These are phyloP conservation scores for Penicillium nucicola DNA, from an alignment of 495 filamentous ascomycete genomes.

Conservation along the genomic window DNA sequence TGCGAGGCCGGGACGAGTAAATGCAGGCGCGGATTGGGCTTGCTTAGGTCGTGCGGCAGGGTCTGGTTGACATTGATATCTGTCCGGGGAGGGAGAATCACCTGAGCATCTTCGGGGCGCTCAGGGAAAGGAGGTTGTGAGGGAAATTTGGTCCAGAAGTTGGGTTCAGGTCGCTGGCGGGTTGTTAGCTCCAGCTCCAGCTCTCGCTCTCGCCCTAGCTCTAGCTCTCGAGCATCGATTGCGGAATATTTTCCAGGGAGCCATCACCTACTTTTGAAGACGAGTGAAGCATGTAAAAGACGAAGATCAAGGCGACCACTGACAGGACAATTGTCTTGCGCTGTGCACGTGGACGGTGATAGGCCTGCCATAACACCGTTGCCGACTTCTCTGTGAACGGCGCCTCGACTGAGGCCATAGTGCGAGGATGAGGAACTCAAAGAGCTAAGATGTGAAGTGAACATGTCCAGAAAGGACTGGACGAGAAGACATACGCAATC, in stretches of 20 bases:
- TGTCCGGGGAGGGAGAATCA: conserved; percentile 21
- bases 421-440: conserved; percentile 5
- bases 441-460: background rate
- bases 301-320: conserved; percentile 21
- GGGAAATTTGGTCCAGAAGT: conserved; percentile 39
- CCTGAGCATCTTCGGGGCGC: conserved; percentile 34
- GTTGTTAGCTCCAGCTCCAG: conserved; percentile 12
- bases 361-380: conserved; percentile 25
- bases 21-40: conserved; percentile 57
- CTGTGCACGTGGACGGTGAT: conserved; percentile 30
- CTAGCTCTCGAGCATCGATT: background rate
- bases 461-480: conserved; percentile 12
- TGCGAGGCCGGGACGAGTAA: conserved; percentile 53
- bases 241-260: background rate
- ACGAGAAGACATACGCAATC: conserved; percentile 22
- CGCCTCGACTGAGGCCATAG: conserved; percentile 30
- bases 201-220: background rate
- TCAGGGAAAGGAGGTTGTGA: conserved; percentile 32
- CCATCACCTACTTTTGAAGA: conserved; percentile 19
- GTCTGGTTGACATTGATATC: conserved; percentile 22
- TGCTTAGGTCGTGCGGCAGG: conserved; percentile 36
- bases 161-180: conserved; percentile 21
- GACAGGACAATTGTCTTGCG: conserved; percentile 23
- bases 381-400: conserved; percentile 23
- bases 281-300: conserved; percentile 23